Conservation (phyloP, 1,139 yeast species). For the Suhomyces kunorum region DNA sequence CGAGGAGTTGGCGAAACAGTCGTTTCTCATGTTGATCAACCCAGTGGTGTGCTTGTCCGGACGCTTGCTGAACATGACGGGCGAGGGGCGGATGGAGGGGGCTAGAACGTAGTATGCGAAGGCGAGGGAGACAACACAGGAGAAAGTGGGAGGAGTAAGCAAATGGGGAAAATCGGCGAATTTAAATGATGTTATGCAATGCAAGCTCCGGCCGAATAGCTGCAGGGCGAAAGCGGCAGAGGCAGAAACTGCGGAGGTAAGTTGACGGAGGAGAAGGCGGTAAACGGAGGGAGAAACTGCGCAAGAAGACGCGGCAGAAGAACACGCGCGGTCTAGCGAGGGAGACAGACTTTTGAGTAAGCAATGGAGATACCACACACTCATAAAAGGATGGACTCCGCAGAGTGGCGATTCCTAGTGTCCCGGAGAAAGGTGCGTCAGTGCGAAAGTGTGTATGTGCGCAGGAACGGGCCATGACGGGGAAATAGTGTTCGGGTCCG, state of each 20-base stretch:
- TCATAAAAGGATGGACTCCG: background rate
- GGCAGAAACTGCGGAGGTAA: too few species aligned
- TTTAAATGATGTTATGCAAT: background rate
- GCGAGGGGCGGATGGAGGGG: slow-evolving; percentile 23
- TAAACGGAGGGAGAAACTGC: background rate
- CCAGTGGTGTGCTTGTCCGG: slow-evolving; percentile 84
- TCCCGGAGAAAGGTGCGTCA: slow-evolving; percentile 1
- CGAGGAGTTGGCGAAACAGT: slow-evolving; percentile 92
- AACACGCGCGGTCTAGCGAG: slow-evolving; percentile 3
- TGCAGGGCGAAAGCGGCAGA: too few species aligned
- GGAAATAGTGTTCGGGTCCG: slow-evolving; percentile 2
- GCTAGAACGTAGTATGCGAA: slow-evolving; percentile 24
- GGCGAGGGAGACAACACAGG: slow-evolving; percentile 6
- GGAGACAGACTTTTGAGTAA: too few species aligned
- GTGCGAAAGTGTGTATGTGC: too few species aligned
- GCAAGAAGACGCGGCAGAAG: too few species aligned
- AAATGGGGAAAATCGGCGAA: background rate
- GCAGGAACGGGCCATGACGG: slow-evolving; percentile 6
- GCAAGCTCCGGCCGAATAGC: background rate
- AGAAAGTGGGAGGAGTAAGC: background rate
- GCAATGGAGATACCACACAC: background rate
- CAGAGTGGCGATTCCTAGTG: background rate
- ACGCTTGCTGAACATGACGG: slow-evolving; percentile 50
- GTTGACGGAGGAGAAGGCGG: background rate
- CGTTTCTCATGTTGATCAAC: slow-evolving; percentile 75